phyloP scores from a whole-genome alignment of 371 early-diverging fungal genomes.

The Catenaria anguillulae region DNA sequence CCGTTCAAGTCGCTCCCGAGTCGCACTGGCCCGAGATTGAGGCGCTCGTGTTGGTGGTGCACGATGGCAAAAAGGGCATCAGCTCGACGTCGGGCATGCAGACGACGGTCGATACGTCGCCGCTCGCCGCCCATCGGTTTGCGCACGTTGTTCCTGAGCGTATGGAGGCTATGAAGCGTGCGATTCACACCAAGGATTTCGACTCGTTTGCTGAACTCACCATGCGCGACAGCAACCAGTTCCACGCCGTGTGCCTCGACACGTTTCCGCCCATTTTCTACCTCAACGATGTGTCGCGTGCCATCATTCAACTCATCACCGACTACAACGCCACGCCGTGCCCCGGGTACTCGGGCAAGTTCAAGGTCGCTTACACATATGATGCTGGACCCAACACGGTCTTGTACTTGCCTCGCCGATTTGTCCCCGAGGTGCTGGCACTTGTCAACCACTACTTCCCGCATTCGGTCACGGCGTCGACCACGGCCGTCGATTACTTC shows the following conservation, averaged over 20 bases:
- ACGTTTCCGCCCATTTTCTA: constrained; percentile 92
- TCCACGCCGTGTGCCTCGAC: constrained; percentile 91
- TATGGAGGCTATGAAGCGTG: constrained; percentile 70
- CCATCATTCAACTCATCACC: constrained; percentile 68
- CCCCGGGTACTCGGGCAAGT: constrained; percentile 17
- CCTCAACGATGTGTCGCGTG: constrained; percentile 82
- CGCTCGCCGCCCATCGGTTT: constrained; percentile 70
- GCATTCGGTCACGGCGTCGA: constrained; percentile 19
- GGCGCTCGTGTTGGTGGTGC: constrained; percentile 84
- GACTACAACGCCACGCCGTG: constrained; percentile 51
- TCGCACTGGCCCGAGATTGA: constrained; percentile 91
- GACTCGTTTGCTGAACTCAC: constrained; percentile 79
- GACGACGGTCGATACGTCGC: constrained; percentile 78
- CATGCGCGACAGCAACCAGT: constrained; percentile 97
- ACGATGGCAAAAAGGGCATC: constrained; percentile 79
- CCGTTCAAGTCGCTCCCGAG: constrained; percentile 77
- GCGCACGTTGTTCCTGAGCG: constrained; percentile 64
- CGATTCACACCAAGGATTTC: constrained; percentile 76
- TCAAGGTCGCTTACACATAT: constrained; percentile 68
- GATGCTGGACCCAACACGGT: constrained; percentile 99
- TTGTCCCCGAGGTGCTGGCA: constrained; percentile 68
- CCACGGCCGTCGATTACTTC: constrained; percentile 33
- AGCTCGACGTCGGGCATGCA: constrained; percentile 96
- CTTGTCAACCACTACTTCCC: constrained; percentile 78
- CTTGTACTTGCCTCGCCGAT: constrained; percentile 64